These are phyloP conservation scores for Syzygium grande DNA, from an alignment of 345 rosid species.

Conservation along the genomic window DNA sequence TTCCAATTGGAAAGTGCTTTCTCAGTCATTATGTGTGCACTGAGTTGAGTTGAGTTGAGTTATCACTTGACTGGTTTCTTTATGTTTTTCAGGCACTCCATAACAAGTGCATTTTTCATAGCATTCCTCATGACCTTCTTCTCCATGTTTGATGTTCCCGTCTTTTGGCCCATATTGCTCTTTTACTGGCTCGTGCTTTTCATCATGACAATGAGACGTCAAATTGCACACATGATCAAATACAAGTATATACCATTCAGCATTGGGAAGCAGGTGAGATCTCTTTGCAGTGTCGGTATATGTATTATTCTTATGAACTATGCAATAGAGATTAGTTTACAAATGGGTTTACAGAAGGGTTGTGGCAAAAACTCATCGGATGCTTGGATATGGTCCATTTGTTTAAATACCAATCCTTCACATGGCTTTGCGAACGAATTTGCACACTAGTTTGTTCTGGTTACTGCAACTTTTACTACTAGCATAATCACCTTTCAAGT, in stretches of 20 bases:
- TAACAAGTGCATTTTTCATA: constrained; percentile 66
- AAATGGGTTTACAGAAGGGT: neutral
- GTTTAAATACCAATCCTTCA: neutral
- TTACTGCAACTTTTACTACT: neutral
- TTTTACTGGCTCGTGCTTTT: constrained; percentile 79
- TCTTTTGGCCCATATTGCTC: constrained; percentile 81
- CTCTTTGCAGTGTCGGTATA: neutral
- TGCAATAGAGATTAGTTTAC: neutral
- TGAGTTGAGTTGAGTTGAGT: neutral
- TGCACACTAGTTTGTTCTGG: neutral
- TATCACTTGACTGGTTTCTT: neutral
- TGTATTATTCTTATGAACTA: neutral
- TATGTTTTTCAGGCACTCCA: constrained; percentile 54
- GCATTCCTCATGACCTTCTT: constrained; percentile 82
- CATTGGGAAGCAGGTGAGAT: constrained; percentile 68
- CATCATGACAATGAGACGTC: constrained; percentile 72
- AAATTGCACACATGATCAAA: constrained; percentile 79
- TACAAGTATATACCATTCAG: constrained; percentile 66
- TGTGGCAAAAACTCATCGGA: neutral
- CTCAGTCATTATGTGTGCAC: neutral
- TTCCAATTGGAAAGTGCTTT: neutral
- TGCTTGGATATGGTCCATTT: neutral
- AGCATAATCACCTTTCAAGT: neutral
- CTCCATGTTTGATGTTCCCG: constrained; percentile 72
- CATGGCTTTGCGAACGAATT: neutral